phyloP scores from a whole-genome alignment of 2,329 filamentous ascomycete genomes.

The Colletotrichum limetticola region DNA sequence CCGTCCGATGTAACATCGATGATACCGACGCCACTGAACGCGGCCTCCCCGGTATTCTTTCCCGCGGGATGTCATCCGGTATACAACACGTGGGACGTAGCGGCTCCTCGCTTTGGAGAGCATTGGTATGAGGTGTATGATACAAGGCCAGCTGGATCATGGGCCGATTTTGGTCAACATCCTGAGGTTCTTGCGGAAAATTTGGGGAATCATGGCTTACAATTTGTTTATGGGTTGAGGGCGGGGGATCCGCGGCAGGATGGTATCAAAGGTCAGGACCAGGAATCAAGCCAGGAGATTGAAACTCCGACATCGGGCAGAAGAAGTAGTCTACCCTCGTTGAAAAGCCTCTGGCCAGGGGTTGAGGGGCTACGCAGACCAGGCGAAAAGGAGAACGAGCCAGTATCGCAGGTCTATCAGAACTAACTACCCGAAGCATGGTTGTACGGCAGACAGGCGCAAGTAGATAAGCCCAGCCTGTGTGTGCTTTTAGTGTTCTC shows the following conservation, averaged over 20 bases:
- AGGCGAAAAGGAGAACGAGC: not conserved
- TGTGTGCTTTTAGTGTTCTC: not conserved
- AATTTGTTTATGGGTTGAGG: slow-evolving; percentile 3
- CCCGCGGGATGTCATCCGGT: slow-evolving; percentile 37
- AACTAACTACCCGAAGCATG: not conserved
- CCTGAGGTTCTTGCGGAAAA: not conserved
- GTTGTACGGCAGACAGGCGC: not conserved
- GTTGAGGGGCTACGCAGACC: slow-evolving; percentile 1
- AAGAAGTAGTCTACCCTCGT: slow-evolving; percentile 46
- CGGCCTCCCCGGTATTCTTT: slow-evolving; percentile 45
- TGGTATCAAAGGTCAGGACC: not conserved
- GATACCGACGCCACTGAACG: slow-evolving; percentile 41
- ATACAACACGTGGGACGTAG: not conserved
- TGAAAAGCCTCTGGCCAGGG: slow-evolving; percentile 42
- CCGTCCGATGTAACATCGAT: slow-evolving; percentile 17
- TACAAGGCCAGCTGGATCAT: not conserved
- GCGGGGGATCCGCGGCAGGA: not conserved
- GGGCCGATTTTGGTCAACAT: not conserved
- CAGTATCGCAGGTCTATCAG: not conserved
- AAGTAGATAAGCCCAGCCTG: not conserved
- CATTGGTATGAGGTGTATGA: not conserved
- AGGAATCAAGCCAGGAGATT: not conserved
- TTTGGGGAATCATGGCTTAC: slow-evolving; percentile 21
- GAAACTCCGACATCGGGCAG: slow-evolving; percentile 23
- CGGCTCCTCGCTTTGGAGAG: not conserved